Evolutionary conservation across 106 monocot species (phyloP).

Genomic region (Allium sativum): DNA sequence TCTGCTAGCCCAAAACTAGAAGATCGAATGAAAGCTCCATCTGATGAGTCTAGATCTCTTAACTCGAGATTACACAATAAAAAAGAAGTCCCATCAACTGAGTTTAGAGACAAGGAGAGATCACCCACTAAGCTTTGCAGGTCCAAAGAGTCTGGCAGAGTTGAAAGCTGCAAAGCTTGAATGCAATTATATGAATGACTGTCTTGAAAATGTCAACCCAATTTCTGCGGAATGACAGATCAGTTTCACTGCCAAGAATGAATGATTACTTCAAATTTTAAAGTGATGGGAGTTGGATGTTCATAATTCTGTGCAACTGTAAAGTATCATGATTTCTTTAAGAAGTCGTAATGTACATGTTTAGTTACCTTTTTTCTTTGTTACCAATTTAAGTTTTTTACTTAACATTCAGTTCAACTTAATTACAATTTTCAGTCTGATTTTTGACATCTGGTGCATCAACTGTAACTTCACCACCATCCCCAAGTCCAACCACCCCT

Average conservation of each 20-base stretch:
- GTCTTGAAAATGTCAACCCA: conserved; percentile 7
- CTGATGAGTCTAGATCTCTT: too few species aligned
- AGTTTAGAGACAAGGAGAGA: too few species aligned
- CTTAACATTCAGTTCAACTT: not conserved
- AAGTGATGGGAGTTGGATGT: conserved; percentile 40
- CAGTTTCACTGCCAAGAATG: conserved; percentile 48
- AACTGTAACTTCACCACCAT: not conserved
- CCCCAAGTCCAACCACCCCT: conserved; percentile 4
- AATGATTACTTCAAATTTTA: conserved; percentile 55
- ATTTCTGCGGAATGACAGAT: conserved; percentile 4
- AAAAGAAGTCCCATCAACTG: conserved; percentile 44
- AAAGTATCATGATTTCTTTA: too few species aligned
- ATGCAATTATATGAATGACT: conserved; percentile 4
- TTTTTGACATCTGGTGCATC: not conserved
- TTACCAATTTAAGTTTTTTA: not conserved
- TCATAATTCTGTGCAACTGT: not conserved
- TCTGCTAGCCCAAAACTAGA: conserved; percentile 40
- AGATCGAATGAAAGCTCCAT: too few species aligned
- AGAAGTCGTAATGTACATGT: too few species aligned
- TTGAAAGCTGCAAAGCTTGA: conserved; percentile 39
- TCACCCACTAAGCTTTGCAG: conserved; percentile 38
- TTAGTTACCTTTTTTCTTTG: not conserved
- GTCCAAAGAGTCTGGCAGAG: conserved; percentile 78
- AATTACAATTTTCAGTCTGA: not conserved
- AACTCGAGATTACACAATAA: conserved; percentile 26